Conservation (phyloP, 345 rosid species). For the Garcia nutans region DNA sequence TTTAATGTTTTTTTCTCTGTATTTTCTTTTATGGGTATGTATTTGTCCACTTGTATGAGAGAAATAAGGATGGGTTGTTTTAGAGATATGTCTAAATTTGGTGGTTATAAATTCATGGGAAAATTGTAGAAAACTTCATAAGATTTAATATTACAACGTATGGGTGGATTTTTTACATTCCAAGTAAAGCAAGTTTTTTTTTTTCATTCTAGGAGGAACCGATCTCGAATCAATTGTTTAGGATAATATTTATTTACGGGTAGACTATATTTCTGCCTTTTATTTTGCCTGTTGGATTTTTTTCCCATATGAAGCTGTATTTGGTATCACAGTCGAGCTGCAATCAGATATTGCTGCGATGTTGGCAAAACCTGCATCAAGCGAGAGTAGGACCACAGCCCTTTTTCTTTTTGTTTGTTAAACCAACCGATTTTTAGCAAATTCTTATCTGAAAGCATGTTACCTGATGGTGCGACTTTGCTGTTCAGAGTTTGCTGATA, state of each 20-base stretch:
- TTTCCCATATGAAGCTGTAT: not conserved
- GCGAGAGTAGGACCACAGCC: not conserved
- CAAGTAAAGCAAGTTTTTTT: too few species aligned
- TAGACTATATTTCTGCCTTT: too few species aligned
- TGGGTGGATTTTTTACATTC: too few species aligned
- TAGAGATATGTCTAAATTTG: constrained; percentile 23
- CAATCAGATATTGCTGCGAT: not conserved
- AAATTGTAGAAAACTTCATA: not conserved
- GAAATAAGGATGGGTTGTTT: constrained; percentile 43
- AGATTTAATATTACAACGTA: not conserved
- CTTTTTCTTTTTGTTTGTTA: not conserved
- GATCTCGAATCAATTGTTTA: too few species aligned
- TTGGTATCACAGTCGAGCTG: not conserved
- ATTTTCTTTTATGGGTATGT: constrained; percentile 5
- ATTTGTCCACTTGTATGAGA: constrained; percentile 25
- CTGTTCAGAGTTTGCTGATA: not conserved
- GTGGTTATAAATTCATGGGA: constrained; percentile 34
- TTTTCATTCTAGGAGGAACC: too few species aligned
- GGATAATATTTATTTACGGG: too few species aligned
- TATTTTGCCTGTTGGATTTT: too few species aligned
- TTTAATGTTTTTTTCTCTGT: not conserved
- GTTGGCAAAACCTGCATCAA: not conserved
- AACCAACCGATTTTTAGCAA: not conserved
- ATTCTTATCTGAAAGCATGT: not conserved
- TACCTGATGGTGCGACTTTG: not conserved